phyloP scores from a whole-genome alignment of 805 yeast species.

The Kodamaea sagamina region DNA sequence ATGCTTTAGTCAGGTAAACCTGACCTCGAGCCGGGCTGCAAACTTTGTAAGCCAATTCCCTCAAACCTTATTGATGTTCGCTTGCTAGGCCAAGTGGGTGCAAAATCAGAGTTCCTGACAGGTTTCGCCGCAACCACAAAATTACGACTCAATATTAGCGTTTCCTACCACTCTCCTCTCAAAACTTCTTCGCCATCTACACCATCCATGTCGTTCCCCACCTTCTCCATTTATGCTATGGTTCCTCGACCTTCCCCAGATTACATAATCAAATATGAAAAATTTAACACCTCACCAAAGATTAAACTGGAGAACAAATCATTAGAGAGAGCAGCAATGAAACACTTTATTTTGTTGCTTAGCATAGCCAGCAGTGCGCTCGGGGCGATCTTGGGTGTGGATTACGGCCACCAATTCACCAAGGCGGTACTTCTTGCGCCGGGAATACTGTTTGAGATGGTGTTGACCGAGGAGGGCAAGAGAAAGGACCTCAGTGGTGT shows the following conservation, averaged over 20 bases:
- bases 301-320: not conserved
- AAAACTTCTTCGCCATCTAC: no score
- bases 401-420: constrained; percentile 82
- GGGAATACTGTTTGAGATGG: constrained; percentile 81
- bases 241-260: constrained; percentile 1
- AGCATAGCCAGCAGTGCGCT: constrained; percentile 15
- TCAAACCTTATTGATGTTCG: no score
- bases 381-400: constrained; percentile 82
- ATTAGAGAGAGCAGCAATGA: constrained; percentile 3
- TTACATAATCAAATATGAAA: constrained; percentile 1
- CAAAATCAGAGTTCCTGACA: no score
- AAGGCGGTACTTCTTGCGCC: constrained; percentile 92
- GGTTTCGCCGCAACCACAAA: no score
- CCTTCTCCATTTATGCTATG: not conserved
- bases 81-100: no score
- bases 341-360: constrained; percentile 5
- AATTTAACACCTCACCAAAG: constrained; percentile 6
- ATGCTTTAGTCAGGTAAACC: no score
- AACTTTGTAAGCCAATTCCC: no score
- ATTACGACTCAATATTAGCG: no score
- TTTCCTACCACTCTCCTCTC: no score
- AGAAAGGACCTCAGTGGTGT: constrained; percentile 86
- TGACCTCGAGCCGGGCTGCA: no score
- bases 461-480: constrained; percentile 86
- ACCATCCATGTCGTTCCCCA: not conserved